Base-by-base conservation (phyloP, 1,284 basidiomycete species). In the Puccinia polysora region DNA sequence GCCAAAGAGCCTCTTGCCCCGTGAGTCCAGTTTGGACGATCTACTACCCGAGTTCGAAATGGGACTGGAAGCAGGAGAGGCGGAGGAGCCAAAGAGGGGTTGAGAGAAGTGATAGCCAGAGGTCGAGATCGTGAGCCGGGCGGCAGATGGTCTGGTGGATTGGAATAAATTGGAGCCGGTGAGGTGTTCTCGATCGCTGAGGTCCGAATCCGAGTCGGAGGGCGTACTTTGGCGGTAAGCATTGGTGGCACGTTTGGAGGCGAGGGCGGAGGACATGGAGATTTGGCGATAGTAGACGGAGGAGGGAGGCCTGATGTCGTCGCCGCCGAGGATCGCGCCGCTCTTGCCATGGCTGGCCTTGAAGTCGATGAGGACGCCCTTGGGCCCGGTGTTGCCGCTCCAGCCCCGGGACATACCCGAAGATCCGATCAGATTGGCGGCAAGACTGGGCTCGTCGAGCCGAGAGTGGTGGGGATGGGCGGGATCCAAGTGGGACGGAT, bases 1-100 rank as follows among this genome's bases (percentile, higher is more conserved):
- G 0, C 90, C 90, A 80, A 90, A 91, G 73, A 82, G 80, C 69
- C 75, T 75, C 62, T 0, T 87, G 86, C 59, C 73, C 83, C 81
- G 76, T 82, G 82, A 65, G 55, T 74, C 73, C 7, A 34, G 15
- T 47, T 53, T 53, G n/a, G 45, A 30, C 14, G 47, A 49, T 18
- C 59, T 30, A 23, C 8, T 43, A 38, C 32, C 40, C 12, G 20
- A 20, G 10, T 30, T 43, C 12, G 58, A 36, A 15, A 15, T 14
- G 15, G 40, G 49, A 30, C 20, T 20, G 38, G 65, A 58, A 43
- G 36, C 50, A 36, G 53, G 20, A 4, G 53, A 50, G 28, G 52
- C 18, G 8, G 2, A 10, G 12, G 55, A 68, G 28, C 43, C 15
- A 2, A 4, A n/a, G 4, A 40, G 67, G 25, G 20, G 38, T 28